phyloP scores from a whole-genome alignment of 2,329 filamentous ascomycete species.

The Cercospora brassicicola region DNA sequence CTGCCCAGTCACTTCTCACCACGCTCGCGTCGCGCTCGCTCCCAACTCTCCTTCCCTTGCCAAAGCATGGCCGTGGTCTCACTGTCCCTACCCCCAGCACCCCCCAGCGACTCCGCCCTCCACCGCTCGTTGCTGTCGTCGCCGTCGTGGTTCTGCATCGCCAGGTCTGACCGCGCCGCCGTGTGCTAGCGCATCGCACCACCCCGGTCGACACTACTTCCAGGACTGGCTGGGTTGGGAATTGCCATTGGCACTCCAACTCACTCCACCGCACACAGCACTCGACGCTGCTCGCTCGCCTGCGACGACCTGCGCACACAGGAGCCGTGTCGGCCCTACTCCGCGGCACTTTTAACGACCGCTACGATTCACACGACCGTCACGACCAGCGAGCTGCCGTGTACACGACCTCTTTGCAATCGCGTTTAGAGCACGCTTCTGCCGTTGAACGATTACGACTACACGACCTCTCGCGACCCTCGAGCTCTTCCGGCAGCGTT shows the following conservation, averaged over 20 bases:
- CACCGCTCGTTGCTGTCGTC: constrained; percentile 4
- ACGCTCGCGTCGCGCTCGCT: constrained; percentile 4
- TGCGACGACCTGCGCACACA: constrained; percentile 18
- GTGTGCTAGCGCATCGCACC: constrained; percentile 10
- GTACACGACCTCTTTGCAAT: constrained; percentile 53
- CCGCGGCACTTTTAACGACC: constrained; percentile 51
- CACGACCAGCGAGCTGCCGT: constrained; percentile 10
- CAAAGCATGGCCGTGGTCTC: constrained; percentile 10
- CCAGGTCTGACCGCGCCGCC: constrained; percentile 3
- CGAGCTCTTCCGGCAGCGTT: constrained; percentile 54
- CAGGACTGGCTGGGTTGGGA: not conserved
- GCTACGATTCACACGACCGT: constrained; percentile 55
- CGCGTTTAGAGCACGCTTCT: constrained; percentile 49
- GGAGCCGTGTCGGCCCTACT: constrained; percentile 47
- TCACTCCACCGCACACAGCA: not conserved
- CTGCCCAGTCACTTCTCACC: not conserved
- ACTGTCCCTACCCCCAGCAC: constrained; percentile 12
- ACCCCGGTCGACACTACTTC: not conserved
- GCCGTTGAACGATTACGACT: constrained; percentile 32
- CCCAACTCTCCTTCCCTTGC: not conserved
- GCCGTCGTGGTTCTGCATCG: not conserved
- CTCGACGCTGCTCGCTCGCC: not conserved
- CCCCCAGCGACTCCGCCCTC: not conserved
- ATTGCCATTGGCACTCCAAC: constrained; percentile 15
- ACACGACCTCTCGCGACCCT: constrained; percentile 47